Conservation (phyloP, 2,329 filamentous ascomycete species). For the Ophiostoma ips region DNA sequence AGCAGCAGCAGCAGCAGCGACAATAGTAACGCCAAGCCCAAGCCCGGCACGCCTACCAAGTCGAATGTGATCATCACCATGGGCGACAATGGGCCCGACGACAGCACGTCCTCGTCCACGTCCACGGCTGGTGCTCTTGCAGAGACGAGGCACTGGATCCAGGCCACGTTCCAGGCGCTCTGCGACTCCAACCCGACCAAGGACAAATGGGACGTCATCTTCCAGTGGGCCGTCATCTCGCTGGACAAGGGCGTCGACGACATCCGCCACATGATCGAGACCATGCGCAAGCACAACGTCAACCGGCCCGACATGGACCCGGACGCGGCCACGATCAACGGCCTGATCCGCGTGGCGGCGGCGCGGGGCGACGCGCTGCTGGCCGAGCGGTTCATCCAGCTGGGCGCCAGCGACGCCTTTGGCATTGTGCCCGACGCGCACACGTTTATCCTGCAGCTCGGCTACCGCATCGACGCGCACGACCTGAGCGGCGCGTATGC, state of each 20-base stretch:
- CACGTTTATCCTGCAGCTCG: constrained; percentile 62
- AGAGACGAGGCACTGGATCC: constrained; percentile 45
- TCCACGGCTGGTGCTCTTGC: neutral
- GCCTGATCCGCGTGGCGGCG: constrained; percentile 58
- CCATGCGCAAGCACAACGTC: constrained; percentile 41
- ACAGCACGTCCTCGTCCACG: neutral
- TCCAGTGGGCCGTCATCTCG: constrained; percentile 62
- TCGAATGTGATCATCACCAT: neutral
- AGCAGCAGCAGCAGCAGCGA: neutral
- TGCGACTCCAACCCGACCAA: constrained; percentile 32
- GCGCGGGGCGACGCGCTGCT: constrained; percentile 55
- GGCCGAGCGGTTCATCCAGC: constrained; percentile 56
- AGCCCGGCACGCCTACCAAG: neutral
- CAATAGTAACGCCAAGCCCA: neutral
- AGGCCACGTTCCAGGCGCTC: constrained; percentile 40
- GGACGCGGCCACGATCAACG: constrained; percentile 62
- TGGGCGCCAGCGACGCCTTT: constrained; percentile 43
- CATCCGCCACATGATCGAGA: constrained; percentile 56
- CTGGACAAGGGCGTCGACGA: constrained; percentile 57
- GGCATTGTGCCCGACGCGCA: constrained; percentile 52
- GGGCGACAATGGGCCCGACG: neutral
- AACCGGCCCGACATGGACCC: constrained; percentile 34
- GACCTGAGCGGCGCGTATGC: constrained; percentile 57
- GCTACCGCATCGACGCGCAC: constrained; percentile 57
- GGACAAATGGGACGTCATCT: constrained; percentile 54